Conservation (phyloP, 2,329 filamentous ascomycete species). For the Ceratocystis huliohia region DNA sequence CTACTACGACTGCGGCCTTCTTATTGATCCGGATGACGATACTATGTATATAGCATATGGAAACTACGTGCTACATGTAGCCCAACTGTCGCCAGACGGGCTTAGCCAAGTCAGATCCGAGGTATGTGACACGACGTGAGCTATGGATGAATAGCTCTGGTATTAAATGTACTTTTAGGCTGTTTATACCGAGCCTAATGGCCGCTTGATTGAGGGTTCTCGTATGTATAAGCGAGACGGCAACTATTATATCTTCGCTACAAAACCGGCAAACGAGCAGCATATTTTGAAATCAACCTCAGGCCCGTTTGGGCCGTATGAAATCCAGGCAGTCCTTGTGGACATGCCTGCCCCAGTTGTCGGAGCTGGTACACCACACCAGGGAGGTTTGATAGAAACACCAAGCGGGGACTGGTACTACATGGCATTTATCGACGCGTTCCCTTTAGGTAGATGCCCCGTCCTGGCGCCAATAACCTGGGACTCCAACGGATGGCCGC, state of each 20-base stretch:
- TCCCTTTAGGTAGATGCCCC: constrained; percentile 42
- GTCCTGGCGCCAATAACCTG: constrained; percentile 41
- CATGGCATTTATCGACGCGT: constrained; percentile 41
- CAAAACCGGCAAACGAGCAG: constrained; percentile 34
- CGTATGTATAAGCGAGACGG: constrained; percentile 36
- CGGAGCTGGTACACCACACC: constrained; percentile 34
- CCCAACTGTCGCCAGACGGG: constrained; percentile 34
- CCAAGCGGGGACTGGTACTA: constrained; percentile 43
- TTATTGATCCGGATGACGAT: constrained; percentile 45
- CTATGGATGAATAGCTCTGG: constrained; percentile 25
- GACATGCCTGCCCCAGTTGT: constrained; percentile 32
- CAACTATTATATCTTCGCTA: constrained; percentile 37
- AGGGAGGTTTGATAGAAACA: constrained; percentile 42
- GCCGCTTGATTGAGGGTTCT: constrained; percentile 26
- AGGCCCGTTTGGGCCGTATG: constrained; percentile 40
- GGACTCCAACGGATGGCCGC: constrained; percentile 35
- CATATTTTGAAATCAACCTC: constrained; percentile 39
- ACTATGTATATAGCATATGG: constrained; percentile 39
- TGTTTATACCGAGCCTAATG: constrained; percentile 22
- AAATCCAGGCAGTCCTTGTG: constrained; percentile 33
- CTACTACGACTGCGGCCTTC: constrained; percentile 45
- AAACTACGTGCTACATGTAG: constrained; percentile 35
- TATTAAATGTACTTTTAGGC: constrained; percentile 22
- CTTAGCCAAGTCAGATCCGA: constrained; percentile 29
- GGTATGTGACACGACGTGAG: constrained; percentile 8